Percentiles rank a stretch among this genome's conserved stretches.
These are phyloP conservation scores for Eucalyptus cloeziana DNA, from an alignment of 345 rosid species.

Conservation along the genomic window DNA sequence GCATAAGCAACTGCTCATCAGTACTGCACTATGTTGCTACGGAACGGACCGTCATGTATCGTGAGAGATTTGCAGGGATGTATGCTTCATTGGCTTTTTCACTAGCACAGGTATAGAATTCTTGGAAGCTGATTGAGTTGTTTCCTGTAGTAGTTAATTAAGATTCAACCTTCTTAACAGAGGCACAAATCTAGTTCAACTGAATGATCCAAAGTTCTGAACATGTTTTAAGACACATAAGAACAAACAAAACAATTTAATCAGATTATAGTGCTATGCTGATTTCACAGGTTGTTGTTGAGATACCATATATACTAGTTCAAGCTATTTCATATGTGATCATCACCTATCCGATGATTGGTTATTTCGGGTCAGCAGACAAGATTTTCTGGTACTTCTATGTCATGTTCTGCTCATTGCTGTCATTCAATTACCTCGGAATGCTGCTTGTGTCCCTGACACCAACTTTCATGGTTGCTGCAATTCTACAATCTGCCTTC, in stretches of 20 bases:
- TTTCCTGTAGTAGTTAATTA: neutral
- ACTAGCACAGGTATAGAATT: slow-evolving; percentile 37
- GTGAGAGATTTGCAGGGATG: slow-evolving; percentile 83
- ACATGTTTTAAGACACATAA: neutral
- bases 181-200: neutral
- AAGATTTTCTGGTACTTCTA: slow-evolving; percentile 63
- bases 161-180: neutral
- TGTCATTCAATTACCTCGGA: slow-evolving; percentile 55
- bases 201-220: neutral
- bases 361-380: slow-evolving; percentile 25
- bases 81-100: slow-evolving; percentile 65
- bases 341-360: slow-evolving; percentile 60
- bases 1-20: slow-evolving; percentile 52
- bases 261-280: neutral
- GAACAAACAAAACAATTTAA: neutral
- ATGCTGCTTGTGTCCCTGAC: slow-evolving; percentile 59
- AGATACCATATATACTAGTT: slow-evolving; percentile 50
- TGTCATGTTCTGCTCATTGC: slow-evolving; percentile 39
- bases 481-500: slow-evolving; percentile 24
- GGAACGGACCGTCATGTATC: slow-evolving; percentile 59
- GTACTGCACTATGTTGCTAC: slow-evolving; percentile 35
- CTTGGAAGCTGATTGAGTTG: neutral
- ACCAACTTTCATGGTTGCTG: slow-evolving; percentile 46
- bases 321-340: slow-evolving; percentile 28
- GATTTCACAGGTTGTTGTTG: slow-evolving; percentile 40